Base-by-base conservation (phyloP, 306 rosid species). In the Biancaea sappan region DNA sequence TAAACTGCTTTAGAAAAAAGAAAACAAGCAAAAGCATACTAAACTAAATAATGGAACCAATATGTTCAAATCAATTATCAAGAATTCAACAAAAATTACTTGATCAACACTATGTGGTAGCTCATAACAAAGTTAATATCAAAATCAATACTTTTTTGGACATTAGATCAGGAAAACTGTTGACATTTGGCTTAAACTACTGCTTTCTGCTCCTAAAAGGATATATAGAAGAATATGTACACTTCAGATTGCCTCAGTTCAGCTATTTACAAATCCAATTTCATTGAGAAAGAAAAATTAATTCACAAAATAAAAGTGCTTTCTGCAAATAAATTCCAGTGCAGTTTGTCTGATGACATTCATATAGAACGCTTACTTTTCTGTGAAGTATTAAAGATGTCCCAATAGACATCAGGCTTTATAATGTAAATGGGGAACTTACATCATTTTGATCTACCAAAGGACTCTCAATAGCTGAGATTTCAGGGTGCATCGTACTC, bases 401-500 rank as follows among this genome's bases (percentile, higher is more conserved):
- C 54, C 69, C 29, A 47, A 29, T 19, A 35, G 31, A 18, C 47
- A 35, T 41, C 46, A 60, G 63, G 75, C 7, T 13, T 41, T 54
- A 38, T 5, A 24, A 32, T 53, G 67, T 38, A 71, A 84, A 69
- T 34, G 10, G 51, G 68, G 58, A 84, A 80, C 98, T 84, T 87
- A 94, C 99, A 54, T 80, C 81, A 73, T 57, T 73, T 77, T 81
- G 86, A 58, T 83, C 90, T 11, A 41, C 77, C 43, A 52, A 63
- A 82, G 84, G 86, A 84, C 76, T 82, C 38, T 70, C 77, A 31
- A 43, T 26, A 25, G 78, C 77, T 34, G 82, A 28, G 67, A 69
- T 78, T 77, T 84, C 92, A 21, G 81, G 82, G 65, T 71, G 80
- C 77, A 59, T 61, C 41, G 78, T 68, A 83, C 79, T 64, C 43